Conservation (phyloP, 2,329 filamentous ascomycete species). For the Stagonosporopsis tanaceti region DNA sequence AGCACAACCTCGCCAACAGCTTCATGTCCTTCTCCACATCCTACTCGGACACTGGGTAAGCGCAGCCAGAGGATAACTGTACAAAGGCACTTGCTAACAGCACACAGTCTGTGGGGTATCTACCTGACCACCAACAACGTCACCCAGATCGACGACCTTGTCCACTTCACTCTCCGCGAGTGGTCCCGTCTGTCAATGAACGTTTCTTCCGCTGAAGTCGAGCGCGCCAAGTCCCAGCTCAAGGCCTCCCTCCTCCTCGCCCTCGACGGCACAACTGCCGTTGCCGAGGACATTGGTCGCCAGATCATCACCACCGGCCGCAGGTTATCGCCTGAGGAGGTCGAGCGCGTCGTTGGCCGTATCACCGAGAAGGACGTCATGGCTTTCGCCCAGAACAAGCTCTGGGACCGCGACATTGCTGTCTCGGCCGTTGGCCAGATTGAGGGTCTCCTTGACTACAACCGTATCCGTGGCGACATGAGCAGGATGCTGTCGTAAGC, state of each 20-base stretch:
- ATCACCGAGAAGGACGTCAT: constrained; percentile 97
- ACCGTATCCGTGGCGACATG: constrained; percentile 83
- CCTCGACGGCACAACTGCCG: constrained; percentile 94
- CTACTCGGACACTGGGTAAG: constrained; percentile 98
- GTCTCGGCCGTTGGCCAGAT: constrained; percentile 92
- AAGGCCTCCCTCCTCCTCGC: constrained; percentile 98
- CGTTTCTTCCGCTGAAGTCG: constrained; percentile 88
- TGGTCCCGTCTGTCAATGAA: constrained; percentile 94
- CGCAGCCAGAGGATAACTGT: constrained; percentile 18
- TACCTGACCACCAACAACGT: constrained; percentile 94
- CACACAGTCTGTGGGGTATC: constrained; percentile 92
- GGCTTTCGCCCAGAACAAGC: constrained; percentile 91
- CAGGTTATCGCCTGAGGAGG: constrained; percentile 88
- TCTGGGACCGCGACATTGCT: constrained; percentile 98
- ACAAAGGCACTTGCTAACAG: constrained; percentile 37
- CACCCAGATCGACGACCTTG: constrained; percentile 88
- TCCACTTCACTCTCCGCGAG: constrained; percentile 98
- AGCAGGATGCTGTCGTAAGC: constrained; percentile 70
- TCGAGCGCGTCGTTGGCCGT: constrained; percentile 86
- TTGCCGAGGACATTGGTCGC: constrained; percentile 97
- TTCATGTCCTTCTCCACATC: constrained; percentile 99
- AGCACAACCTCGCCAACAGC: constrained; percentile 96
- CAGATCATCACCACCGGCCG: constrained; percentile 98
- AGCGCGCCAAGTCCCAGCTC: constrained; percentile 98
- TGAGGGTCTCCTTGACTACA: constrained; percentile 82